Conservation (phyloP, 2,329 filamentous ascomycete species). For the Sporothrix globosa region DNA sequence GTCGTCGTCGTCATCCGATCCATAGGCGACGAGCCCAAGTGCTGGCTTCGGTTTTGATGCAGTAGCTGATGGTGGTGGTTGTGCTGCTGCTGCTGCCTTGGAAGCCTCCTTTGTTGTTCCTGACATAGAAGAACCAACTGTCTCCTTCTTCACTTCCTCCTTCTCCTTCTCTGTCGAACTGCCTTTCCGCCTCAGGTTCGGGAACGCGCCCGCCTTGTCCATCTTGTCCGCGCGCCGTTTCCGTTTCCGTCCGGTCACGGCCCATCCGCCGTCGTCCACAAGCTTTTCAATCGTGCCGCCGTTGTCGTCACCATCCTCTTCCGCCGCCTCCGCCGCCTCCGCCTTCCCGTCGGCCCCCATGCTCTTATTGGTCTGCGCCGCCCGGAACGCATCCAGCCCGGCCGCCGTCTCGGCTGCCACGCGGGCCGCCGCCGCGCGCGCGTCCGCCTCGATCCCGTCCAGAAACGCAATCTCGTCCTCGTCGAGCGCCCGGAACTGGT, state of each 20-base stretch:
- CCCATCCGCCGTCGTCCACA: conserved; percentile 28
- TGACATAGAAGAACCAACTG: conserved; percentile 3
- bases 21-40: conserved; percentile 58
- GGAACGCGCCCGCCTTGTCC: conserved; percentile 24
- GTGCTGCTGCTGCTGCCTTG: conserved; percentile 33
- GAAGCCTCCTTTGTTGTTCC: conserved; percentile 32
- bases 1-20: conserved; percentile 54
- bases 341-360: neutral
- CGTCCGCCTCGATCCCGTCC: conserved; percentile 58
- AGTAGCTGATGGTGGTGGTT: neutral
- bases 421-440: conserved; percentile 58
- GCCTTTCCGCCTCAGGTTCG: conserved; percentile 36
- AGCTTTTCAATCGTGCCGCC: conserved; percentile 22
- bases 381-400: conserved; percentile 59
- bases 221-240: conserved; percentile 33
- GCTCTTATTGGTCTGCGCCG: conserved; percentile 35
- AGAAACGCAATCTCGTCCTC: conserved; percentile 80
- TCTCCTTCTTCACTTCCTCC: conserved; percentile 35
- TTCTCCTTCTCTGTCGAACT: conserved; percentile 35
- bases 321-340: conserved; percentile 28
- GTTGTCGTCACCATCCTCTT: conserved; percentile 27
- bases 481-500: conserved; percentile 77
- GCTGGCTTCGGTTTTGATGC: conserved; percentile 39
- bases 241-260: conserved; percentile 33
- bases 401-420: conserved; percentile 60